phyloP scores from a whole-genome alignment of 345 rosid genomes.

The Dipteronia sinensis region DNA sequence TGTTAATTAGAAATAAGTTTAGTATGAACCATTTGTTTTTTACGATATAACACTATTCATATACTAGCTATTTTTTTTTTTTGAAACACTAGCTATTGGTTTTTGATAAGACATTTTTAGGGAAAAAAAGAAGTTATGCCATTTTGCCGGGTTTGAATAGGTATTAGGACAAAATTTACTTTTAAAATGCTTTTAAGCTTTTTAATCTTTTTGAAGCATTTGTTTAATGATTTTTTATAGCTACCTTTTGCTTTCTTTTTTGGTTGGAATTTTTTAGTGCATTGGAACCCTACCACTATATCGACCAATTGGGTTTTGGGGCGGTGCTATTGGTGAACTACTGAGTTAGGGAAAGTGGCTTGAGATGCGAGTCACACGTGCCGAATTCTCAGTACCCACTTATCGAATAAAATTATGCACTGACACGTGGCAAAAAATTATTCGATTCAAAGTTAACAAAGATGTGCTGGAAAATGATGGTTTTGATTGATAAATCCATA shows the following conservation, averaged over 20 bases:
- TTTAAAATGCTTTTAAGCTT: not conserved
- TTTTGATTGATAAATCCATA: constrained; percentile 12
- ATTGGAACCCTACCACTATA: constrained; percentile 22
- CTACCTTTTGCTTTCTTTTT: constrained; percentile 12
- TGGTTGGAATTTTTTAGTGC: constrained; percentile 6
- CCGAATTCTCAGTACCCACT: not conserved
- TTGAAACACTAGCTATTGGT: no score
- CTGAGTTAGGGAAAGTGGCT: not conserved
- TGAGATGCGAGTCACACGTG: constrained; percentile 13
- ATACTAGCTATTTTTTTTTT: no score
- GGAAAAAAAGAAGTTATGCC: constrained; percentile 22
- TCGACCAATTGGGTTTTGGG: constrained; percentile 31
- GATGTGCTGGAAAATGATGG: constrained; percentile 32
- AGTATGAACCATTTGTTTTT: no score
- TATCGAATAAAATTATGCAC: not conserved
- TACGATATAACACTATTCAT: no score
- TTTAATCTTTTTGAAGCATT: not conserved
- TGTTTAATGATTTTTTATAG: not conserved
- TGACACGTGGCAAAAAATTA: constrained; percentile 35
- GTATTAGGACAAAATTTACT: constrained; percentile 1
- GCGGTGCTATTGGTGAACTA: constrained; percentile 26
- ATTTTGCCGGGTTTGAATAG: constrained; percentile 16
- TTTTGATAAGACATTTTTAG: constrained; percentile 28
- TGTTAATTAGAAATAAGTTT: no score
- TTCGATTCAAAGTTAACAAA: constrained; percentile 33